A percentile compares a stretch with the other conserved stretches of the same genome.
phyloP scores from a whole-genome alignment of 2,329 filamentous ascomycete species.

The Exophiala viscosa region DNA sequence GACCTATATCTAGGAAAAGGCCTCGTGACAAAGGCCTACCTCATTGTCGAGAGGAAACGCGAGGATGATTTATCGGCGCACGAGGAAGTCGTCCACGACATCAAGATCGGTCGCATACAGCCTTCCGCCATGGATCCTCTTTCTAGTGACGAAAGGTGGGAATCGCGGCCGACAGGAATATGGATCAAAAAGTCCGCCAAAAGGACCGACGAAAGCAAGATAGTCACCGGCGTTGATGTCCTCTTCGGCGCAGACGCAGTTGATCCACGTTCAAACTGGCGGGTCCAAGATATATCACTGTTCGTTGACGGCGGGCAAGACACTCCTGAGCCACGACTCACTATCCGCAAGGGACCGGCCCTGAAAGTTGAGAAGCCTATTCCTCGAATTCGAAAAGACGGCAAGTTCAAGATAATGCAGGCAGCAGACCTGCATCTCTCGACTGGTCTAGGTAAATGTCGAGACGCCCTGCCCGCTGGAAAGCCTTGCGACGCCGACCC shows the following conservation, averaged over 20 bases:
- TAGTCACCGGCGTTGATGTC: slow-evolving; percentile 77
- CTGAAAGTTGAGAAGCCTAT: slow-evolving; percentile 65
- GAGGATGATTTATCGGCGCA: slow-evolving; percentile 73
- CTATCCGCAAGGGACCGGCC: slow-evolving; percentile 65
- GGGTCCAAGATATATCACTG: slow-evolving; percentile 69
- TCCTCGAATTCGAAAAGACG: slow-evolving; percentile 78
- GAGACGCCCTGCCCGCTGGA: slow-evolving; percentile 77
- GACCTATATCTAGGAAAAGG: slow-evolving; percentile 75
- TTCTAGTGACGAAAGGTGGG: slow-evolving; percentile 66
- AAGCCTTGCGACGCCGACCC: slow-evolving; percentile 87
- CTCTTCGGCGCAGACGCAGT: slow-evolving; percentile 88
- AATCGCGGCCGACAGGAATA: slow-evolving; percentile 69
- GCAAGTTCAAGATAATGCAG: slow-evolving; percentile 96
- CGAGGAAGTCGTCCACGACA: slow-evolving; percentile 76
- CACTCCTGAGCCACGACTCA: slow-evolving; percentile 69
- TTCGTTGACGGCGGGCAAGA: slow-evolving; percentile 61
- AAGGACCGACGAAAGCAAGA: slow-evolving; percentile 67
- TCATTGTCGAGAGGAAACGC: slow-evolving; percentile 78
- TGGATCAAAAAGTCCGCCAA: slow-evolving; percentile 77
- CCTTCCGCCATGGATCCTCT: slow-evolving; percentile 57
- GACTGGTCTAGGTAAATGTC: slow-evolving; percentile 79
- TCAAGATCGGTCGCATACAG: slow-evolving; percentile 69
- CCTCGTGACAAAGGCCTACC: slow-evolving; percentile 72
- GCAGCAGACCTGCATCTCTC: slow-evolving; percentile 90
- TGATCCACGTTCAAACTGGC: slow-evolving; percentile 83